phyloP scores from a whole-genome alignment of 495 filamentous ascomycete species.

The Daldinia childiae region DNA sequence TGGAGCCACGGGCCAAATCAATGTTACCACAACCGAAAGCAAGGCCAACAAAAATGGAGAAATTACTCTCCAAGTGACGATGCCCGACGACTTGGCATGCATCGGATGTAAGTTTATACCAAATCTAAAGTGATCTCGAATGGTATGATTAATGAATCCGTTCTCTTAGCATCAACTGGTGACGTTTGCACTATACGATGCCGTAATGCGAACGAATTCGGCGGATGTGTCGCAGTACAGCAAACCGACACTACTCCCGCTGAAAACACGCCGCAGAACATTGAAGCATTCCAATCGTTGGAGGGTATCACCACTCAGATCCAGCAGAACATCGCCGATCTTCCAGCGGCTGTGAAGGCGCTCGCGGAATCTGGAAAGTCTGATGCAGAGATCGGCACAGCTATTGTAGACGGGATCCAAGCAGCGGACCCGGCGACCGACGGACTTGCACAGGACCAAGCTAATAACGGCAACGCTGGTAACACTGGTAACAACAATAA shows the following conservation, averaged over 20 bases:
- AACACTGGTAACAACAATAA: background rate
- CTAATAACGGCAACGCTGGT: background rate
- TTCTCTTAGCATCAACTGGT: constrained; percentile 48
- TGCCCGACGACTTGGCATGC: constrained; percentile 52
- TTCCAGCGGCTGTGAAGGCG: constrained; percentile 48
- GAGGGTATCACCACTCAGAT: constrained; percentile 44
- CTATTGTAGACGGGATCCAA: constrained; percentile 28
- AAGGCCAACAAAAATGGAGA: constrained; percentile 53
- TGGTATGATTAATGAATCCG: background rate
- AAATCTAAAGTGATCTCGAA: background rate
- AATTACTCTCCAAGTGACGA: constrained; percentile 54
- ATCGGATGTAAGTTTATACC: constrained; percentile 44
- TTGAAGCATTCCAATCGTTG: constrained; percentile 46
- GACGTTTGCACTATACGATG: constrained; percentile 66
- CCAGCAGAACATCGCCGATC: constrained; percentile 48
- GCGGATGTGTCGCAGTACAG: constrained; percentile 58
- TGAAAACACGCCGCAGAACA: constrained; percentile 49
- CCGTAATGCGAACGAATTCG: constrained; percentile 66
- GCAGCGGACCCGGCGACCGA: constrained; percentile 24
- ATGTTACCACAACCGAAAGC: constrained; percentile 50
- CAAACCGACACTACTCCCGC: constrained; percentile 50
- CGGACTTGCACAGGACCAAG: constrained; percentile 8
- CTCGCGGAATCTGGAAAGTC: constrained; percentile 27
- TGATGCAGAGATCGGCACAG: constrained; percentile 26
- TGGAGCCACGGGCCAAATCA: constrained; percentile 48